Conservation (phyloP, 257 asterid genomes). For the Primulina huaijiensis region DNA sequence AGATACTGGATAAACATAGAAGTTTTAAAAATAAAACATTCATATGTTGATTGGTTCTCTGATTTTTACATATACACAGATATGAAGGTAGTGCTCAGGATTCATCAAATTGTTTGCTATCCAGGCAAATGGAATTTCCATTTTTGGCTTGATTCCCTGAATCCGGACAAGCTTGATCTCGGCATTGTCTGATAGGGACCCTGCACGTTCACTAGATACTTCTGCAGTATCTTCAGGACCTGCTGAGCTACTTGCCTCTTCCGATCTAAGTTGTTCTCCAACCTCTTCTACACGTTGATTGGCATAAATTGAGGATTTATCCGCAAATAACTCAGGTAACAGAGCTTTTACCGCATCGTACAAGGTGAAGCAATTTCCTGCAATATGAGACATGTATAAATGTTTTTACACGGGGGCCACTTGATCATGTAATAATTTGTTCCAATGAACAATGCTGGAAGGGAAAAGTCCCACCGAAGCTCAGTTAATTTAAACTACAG, state of each 20-base stretch:
- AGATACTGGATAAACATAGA: slow-evolving; percentile 6
- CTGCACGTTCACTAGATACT: slow-evolving; percentile 22
- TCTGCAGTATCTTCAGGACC: slow-evolving; percentile 39
- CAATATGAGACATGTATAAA: slow-evolving; percentile 21
- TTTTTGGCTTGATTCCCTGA: slow-evolving; percentile 84
- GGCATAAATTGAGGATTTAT: slow-evolving; percentile 29
- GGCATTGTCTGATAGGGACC: slow-evolving; percentile 39
- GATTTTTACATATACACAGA: slow-evolving; percentile 71
- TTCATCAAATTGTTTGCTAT: slow-evolving; percentile 85
- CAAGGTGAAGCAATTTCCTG: slow-evolving; percentile 76
- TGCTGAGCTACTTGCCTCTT: slow-evolving; percentile 36
- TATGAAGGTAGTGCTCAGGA: slow-evolving; percentile 91
- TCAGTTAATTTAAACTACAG: neutral
- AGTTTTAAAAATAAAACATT: slow-evolving; percentile 2
- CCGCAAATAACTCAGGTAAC: slow-evolving; percentile 61
- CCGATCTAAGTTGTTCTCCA: slow-evolving; percentile 47
- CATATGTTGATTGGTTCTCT: slow-evolving; percentile 37
- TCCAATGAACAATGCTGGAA: neutral
- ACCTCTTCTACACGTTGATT: slow-evolving; percentile 26
- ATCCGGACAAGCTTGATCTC: slow-evolving; percentile 71
- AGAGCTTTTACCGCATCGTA: slow-evolving; percentile 66
- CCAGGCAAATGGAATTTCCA: slow-evolving; percentile 93
- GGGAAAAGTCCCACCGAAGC: neutral
- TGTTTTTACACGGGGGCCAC: neutral
- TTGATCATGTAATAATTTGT: no score